A percentile compares a stretch with the other conserved stretches of the same genome.
Conservation (phyloP, 495 filamentous ascomycete species). For the Letharia lupina region DNA sequence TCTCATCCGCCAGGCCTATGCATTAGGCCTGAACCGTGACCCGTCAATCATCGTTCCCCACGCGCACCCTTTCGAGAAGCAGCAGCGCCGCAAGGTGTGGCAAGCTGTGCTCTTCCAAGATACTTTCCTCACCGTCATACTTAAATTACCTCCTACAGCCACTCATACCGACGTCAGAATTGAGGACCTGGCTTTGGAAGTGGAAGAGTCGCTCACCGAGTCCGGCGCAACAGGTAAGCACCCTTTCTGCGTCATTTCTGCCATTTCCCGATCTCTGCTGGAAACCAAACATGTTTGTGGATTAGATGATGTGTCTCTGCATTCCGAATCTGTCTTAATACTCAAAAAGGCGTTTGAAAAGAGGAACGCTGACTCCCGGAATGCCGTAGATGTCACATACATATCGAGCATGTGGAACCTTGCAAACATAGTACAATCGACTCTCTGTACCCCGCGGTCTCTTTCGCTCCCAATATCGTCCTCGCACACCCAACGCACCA, state of each 20-base stretch:
- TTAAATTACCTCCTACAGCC: constrained; percentile 61
- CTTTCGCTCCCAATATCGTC: constrained; percentile 55
- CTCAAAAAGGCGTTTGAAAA: not conserved
- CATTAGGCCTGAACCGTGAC: constrained; percentile 66
- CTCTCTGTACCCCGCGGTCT: constrained; percentile 56
- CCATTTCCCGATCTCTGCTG: not conserved
- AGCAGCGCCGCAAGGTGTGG: constrained; percentile 64
- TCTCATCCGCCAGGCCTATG: constrained; percentile 61
- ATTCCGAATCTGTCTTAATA: not conserved
- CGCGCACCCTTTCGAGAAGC: constrained; percentile 54
- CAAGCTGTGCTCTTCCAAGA: constrained; percentile 67
- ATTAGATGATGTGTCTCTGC: not conserved
- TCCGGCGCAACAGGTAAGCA: constrained; percentile 36
- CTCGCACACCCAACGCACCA: constrained; percentile 49
- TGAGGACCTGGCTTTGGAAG: constrained; percentile 49
- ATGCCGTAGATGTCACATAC: constrained; percentile 47
- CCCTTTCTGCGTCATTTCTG: not conserved
- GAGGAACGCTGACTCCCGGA: not conserved
- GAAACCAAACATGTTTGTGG: not conserved
- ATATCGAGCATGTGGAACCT: constrained; percentile 64
- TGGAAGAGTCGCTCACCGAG: constrained; percentile 38
- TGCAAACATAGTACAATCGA: constrained; percentile 61
- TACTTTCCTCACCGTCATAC: constrained; percentile 66
- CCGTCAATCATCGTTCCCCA: constrained; percentile 57
- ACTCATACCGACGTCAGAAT: constrained; percentile 64